Evolutionary conservation across 495 filamentous ascomycete species (phyloP).

Genomic region (Neurospora hispaniola): DNA sequence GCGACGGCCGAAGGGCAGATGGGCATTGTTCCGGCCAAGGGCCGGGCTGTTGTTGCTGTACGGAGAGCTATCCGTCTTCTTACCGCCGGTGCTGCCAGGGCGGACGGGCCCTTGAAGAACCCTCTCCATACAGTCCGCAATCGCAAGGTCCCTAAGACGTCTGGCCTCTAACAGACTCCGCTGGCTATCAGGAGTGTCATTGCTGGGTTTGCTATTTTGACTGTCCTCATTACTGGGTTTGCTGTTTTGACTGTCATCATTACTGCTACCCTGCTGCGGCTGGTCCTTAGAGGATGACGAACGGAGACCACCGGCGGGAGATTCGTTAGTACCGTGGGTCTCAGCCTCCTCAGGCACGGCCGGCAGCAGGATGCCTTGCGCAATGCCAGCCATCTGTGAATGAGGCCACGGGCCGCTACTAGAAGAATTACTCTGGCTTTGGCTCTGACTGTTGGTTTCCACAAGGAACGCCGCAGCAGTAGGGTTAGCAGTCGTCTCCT

Average conservation of each 20-base stretch:
- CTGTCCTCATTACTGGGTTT: slow-evolving; percentile 23
- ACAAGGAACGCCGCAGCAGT: background rate
- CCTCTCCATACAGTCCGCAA: background rate
- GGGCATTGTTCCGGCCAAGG: background rate
- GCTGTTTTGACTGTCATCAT: slow-evolving; percentile 20
- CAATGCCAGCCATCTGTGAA: slow-evolving; percentile 40
- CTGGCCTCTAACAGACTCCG: background rate
- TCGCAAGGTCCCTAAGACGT: background rate
- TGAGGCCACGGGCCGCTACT: slow-evolving; percentile 34
- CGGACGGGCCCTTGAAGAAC: background rate
- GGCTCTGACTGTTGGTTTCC: slow-evolving; percentile 2
- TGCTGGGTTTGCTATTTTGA: slow-evolving; percentile 19
- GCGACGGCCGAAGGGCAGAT: background rate
- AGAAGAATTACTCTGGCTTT: slow-evolving; percentile 28
- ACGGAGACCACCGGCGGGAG: background rate
- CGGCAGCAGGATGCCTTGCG: slow-evolving; percentile 26
- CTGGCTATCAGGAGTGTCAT: slow-evolving; percentile 10
- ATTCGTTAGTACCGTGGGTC: background rate
- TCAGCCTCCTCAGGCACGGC: background rate
- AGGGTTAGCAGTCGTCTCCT: background rate
- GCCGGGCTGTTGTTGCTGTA: slow-evolving; percentile 1
- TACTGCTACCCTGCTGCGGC: background rate
- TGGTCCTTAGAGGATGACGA: background rate
- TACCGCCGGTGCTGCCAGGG: background rate
- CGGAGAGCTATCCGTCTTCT: background rate